Evolutionary conservation across 768 basidiomycete genomes (phyloP).

Genomic region (Naganishia kalamii): DNA sequence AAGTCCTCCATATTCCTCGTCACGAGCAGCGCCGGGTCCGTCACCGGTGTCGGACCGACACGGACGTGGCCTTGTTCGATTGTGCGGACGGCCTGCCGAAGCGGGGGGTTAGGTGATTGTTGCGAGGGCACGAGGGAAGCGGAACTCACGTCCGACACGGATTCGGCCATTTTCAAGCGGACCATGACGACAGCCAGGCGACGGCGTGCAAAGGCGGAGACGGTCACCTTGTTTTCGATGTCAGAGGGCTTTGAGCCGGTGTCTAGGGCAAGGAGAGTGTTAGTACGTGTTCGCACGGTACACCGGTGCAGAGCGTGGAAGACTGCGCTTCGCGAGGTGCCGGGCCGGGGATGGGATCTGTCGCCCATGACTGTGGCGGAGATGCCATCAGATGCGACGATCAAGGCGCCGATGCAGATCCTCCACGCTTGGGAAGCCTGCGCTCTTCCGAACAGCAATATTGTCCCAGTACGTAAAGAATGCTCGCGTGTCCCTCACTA

Average conservation of each 20-base stretch:
- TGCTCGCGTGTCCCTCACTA: too few species aligned
- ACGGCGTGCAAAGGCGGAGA: slow-evolving; percentile 85
- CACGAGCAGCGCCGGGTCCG: slow-evolving; percentile 92
- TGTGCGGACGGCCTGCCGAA: slow-evolving; percentile 80
- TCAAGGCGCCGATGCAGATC: too few species aligned
- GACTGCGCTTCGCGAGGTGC: background rate
- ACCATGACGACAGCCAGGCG: slow-evolving; percentile 88
- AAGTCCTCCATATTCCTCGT: slow-evolving; percentile 99
- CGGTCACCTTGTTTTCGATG: slow-evolving; percentile 87
- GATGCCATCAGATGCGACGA: too few species aligned
- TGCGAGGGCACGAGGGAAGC: background rate
- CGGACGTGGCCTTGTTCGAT: slow-evolving; percentile 98
- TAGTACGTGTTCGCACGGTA: too few species aligned
- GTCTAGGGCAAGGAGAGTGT: slow-evolving; percentile 47
- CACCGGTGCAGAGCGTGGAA: background rate
- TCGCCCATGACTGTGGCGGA: too few species aligned
- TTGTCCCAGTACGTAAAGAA: too few species aligned
- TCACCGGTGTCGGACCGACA: slow-evolving; percentile 90
- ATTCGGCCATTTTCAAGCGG: slow-evolving; percentile 88
- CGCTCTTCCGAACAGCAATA: too few species aligned
- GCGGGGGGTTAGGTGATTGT: background rate
- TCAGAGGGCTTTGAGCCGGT: slow-evolving; percentile 82
- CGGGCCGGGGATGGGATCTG: too few species aligned
- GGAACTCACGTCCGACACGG: slow-evolving; percentile 76
- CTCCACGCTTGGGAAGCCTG: too few species aligned